Percentiles rank a stretch among this genome's conserved stretches.
Evolutionary conservation across 345 rosid species (phyloP).

Genomic region (Hibiscus syriacus): DNA sequence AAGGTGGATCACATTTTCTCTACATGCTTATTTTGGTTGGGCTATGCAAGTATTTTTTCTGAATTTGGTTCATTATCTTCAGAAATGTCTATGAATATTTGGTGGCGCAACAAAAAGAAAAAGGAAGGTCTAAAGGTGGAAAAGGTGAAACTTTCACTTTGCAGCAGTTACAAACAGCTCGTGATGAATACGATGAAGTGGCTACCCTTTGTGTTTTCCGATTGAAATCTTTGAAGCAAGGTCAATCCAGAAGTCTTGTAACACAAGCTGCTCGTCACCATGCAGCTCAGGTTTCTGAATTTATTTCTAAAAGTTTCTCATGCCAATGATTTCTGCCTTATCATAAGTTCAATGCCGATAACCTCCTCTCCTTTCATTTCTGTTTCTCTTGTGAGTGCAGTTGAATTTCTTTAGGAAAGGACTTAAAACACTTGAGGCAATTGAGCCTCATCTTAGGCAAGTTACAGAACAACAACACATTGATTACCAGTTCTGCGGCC

Average conservation of each 20-base stretch:
- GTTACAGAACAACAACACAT: constrained; percentile 74
- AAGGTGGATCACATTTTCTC: constrained; percentile 42
- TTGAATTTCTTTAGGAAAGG: constrained; percentile 77
- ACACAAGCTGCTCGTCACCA: constrained; percentile 95
- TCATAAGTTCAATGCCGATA: background rate
- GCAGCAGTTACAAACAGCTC: constrained; percentile 67
- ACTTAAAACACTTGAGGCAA: constrained; percentile 71
- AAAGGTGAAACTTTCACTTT: constrained; percentile 51
- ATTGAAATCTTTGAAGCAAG: constrained; percentile 86
- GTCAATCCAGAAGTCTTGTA: constrained; percentile 82
- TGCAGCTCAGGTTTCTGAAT: constrained; percentile 75
- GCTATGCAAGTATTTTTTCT: constrained; percentile 2
- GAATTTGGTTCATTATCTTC: constrained; percentile 21
- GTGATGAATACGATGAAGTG: constrained; percentile 65
- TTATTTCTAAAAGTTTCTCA: constrained; percentile 2
- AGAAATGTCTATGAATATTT: constrained; percentile 69
- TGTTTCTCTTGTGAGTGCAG: constrained; percentile 34
- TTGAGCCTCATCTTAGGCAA: constrained; percentile 54
- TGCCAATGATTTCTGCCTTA: constrained; percentile 4
- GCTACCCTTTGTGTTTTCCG: constrained; percentile 82
- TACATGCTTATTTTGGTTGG: constrained; percentile 6
- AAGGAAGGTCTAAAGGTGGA: constrained; percentile 65
- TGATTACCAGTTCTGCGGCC: constrained; percentile 66
- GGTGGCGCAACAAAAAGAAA: constrained; percentile 73
- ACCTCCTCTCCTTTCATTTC: constrained; percentile 8